A percentile compares a stretch with the other conserved stretches of the same genome.
Conservation (phyloP, 441 rosid species). For the Theobroma grandiflorum region DNA sequence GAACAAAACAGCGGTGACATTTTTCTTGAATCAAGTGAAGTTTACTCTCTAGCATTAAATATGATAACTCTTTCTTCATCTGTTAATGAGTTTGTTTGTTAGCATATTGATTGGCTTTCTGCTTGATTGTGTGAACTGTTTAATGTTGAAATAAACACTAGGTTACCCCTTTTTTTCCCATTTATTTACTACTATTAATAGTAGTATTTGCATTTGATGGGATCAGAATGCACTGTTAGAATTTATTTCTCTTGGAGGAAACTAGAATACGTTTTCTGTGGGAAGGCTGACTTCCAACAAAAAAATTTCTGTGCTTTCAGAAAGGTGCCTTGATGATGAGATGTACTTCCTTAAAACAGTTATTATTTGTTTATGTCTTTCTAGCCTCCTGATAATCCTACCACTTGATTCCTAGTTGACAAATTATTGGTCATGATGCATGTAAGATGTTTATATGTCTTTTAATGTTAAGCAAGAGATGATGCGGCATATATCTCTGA, state of each 20-base stretch:
- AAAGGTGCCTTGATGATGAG: neutral
- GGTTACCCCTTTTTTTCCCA: neutral
- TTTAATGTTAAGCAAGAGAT: neutral
- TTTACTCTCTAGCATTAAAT: neutral
- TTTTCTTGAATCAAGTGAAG: conserved; percentile 4
- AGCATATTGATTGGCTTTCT: neutral
- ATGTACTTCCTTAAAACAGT: neutral
- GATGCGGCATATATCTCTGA: neutral
- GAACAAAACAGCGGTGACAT: neutral
- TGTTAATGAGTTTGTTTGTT: neutral
- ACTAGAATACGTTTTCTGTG: neutral
- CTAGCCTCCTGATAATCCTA: conserved; percentile 10
- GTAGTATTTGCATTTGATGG: neutral
- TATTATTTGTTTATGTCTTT: neutral
- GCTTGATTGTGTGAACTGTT: neutral
- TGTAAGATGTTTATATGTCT: neutral
- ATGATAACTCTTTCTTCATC: neutral
- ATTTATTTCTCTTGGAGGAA: neutral
- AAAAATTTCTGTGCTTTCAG: neutral
- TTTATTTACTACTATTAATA: neutral
- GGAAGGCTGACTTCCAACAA: neutral
- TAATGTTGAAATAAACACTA: neutral
- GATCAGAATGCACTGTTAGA: conserved; percentile 2
- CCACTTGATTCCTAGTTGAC: neutral
- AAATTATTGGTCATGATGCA: neutral